Conservation (phyloP, 2,329 filamentous ascomycete genomes). For the Aspergillus sp. region DNA sequence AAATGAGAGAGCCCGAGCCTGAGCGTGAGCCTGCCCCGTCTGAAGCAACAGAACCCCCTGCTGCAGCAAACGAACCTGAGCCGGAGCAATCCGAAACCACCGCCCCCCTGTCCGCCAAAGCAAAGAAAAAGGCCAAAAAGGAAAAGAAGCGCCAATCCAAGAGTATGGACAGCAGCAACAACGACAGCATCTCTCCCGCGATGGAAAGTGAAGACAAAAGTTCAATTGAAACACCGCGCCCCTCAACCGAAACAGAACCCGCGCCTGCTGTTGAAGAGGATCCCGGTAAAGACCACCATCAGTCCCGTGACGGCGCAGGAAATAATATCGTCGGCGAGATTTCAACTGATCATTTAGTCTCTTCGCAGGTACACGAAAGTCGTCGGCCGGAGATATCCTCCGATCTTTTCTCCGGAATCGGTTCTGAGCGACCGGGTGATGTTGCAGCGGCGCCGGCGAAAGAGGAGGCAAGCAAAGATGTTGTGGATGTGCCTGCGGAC, state of each 20-base stretch:
- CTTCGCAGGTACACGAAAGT: slow-evolving; percentile 30
- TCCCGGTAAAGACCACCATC: slow-evolving; percentile 41
- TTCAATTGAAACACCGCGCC: too few relatives aligned
- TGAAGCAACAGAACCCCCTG: slow-evolving; percentile 7
- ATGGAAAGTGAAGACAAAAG: too few relatives aligned
- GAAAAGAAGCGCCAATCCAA: slow-evolving; percentile 23
- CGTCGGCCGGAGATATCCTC: too few relatives aligned
- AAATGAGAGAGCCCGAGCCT: not conserved
- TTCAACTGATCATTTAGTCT: slow-evolving; percentile 39
- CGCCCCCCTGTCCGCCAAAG: slow-evolving; percentile 26
- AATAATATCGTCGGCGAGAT: slow-evolving; percentile 19
- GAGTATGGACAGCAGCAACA: not conserved
- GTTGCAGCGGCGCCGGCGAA: too few relatives aligned
- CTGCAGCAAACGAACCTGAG: too few relatives aligned
- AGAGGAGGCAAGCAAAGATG: too few relatives aligned
- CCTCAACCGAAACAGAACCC: slow-evolving; percentile 13
- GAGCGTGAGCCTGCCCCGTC: not conserved
- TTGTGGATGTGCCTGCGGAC: too few relatives aligned
- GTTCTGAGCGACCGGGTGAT: too few relatives aligned
- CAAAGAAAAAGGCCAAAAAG: slow-evolving; percentile 44
- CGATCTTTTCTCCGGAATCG: too few relatives aligned
- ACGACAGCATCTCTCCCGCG: too few relatives aligned
- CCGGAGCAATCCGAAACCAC: slow-evolving; percentile 13
- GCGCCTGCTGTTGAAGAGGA: slow-evolving; percentile 27
- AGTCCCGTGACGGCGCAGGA: slow-evolving; percentile 22